A percentile compares a stretch with the other conserved stretches of the same genome.
Evolutionary conservation across 495 filamentous ascomycete species (phyloP).

Genomic region (Aspergillus bridgeri): DNA sequence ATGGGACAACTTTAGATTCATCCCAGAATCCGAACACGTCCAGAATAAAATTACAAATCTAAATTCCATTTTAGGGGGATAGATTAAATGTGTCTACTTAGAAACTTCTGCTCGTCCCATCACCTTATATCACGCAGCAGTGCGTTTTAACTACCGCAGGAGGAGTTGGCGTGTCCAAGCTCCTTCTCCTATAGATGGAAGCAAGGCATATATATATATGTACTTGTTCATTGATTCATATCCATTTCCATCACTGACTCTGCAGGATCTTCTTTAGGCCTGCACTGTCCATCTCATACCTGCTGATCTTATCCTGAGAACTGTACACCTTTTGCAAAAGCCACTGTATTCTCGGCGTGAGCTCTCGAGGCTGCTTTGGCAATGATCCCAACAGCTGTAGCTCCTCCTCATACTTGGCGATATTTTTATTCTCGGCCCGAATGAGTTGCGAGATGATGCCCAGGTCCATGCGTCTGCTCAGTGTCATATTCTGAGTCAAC

Average conservation of each 20-base stretch:
- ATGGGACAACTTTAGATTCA: too few species aligned
- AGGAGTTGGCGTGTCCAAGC: too few species aligned
- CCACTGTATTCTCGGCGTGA: slow-evolving; percentile 60
- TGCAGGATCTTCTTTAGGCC: slow-evolving; percentile 59
- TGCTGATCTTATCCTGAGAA: slow-evolving; percentile 72
- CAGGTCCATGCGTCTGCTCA: slow-evolving; percentile 73
- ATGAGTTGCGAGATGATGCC: slow-evolving; percentile 61
- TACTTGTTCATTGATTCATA: neutral
- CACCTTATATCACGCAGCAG: too few species aligned
- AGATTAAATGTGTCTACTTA: too few species aligned
- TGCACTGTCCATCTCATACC: slow-evolving; percentile 69
- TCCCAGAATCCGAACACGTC: too few species aligned
- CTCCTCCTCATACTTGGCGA: slow-evolving; percentile 79
- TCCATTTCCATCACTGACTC: slow-evolving; percentile 26
- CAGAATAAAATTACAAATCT: too few species aligned
- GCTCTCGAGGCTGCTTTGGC: slow-evolving; percentile 60
- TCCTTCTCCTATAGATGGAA: too few species aligned
- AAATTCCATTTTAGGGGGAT: too few species aligned
- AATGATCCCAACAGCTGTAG: slow-evolving; percentile 61
- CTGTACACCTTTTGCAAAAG: slow-evolving; percentile 65
- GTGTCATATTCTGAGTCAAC: slow-evolving; percentile 65
- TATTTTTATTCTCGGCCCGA: slow-evolving; percentile 66
- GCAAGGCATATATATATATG: neutral
- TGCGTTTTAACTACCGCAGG: too few species aligned
- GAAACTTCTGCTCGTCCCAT: too few species aligned